Evolutionary conservation across 306 rosid species (phyloP), one percentile per base, ranked within the genome.

Genomic region (Hippophae rhamnoides): DNA sequence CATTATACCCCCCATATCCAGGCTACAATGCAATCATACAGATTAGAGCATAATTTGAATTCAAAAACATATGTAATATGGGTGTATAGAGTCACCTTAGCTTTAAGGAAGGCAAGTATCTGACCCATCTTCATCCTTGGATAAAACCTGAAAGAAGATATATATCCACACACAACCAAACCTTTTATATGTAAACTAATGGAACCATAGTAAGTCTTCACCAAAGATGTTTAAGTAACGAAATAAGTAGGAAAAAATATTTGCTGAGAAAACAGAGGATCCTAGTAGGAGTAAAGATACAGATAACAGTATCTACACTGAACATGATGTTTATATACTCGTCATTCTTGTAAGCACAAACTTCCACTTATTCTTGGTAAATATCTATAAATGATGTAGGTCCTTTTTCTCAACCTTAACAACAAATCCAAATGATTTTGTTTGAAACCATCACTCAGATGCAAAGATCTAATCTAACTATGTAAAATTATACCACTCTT

Each of bases 91-190:
- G 54, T 58, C 62, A 88, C 99, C 94, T 84, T 69, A 58, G 74
- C 86, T 66, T 82, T 80, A n/a, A 88, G 48, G 58, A 86, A 78
- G 26, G 77, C 78, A 47, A 93, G 75, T 61, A 76, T 72, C 48
- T 69, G 77, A 46, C 95, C 90, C 72, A 84, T 43, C 65, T 77
- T 84, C 79, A 84, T 27, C 13, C 23, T 67, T 57, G 99, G 99
- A 74, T 81, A 86, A 76, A 69, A 93, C 75, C 99, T 93, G 79
- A 45, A 58, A 11, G 62, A 40, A 48, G 56, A 65, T 47, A 41
- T 45, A 65, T 47, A 41, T 45, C 40, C 51, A 14, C 41, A 9
- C 14, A 69, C 14, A 49, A 3, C 18, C 6, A 58, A 41, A 42
- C 54, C 44, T 66, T 55, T 49, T 5, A 46, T 57, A 31, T n/a